Evolutionary conservation across 2,329 filamentous ascomycete genomes (phyloP).

Genomic region (Magnaporthiopsis incrustans): DNA sequence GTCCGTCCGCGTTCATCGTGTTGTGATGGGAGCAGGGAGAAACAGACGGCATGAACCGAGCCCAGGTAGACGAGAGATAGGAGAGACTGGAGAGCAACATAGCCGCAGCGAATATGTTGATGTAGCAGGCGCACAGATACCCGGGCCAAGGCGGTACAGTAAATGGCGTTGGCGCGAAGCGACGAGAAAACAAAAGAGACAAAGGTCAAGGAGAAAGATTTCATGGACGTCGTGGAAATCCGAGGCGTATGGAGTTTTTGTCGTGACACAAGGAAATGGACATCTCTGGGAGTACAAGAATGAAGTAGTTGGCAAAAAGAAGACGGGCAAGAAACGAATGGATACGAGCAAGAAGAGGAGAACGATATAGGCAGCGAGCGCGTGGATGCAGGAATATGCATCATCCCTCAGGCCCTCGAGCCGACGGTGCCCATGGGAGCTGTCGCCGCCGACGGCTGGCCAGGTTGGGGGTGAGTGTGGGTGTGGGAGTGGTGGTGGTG

Average conservation of each 20-base stretch:
- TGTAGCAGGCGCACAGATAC: background rate
- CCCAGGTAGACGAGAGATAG: background rate
- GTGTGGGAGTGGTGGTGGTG: conserved; percentile 20
- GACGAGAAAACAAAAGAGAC: background rate
- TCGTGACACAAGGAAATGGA: background rate
- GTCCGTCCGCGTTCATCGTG: too few species aligned
- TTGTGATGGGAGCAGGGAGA: too few species aligned
- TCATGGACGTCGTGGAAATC: background rate
- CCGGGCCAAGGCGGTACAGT: background rate
- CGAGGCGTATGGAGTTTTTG: background rate
- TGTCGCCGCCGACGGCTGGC: conserved; percentile 11
- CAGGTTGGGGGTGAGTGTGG: conserved; percentile 12
- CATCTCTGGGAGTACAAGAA: background rate
- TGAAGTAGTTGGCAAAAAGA: background rate
- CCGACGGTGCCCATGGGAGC: background rate
- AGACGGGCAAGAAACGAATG: background rate
- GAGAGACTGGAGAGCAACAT: background rate
- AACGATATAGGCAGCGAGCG: too few species aligned
- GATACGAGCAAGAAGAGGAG: too few species aligned
- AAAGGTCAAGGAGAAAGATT: background rate
- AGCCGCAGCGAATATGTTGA: background rate
- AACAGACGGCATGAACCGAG: background rate
- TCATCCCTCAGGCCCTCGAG: conserved; percentile 1
- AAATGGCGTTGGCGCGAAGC: background rate
- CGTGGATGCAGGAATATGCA: too few species aligned